These are phyloP conservation scores for Casuarina cunninghamiana DNA, from an alignment of 306 rosid species.

Conservation along the genomic window DNA sequence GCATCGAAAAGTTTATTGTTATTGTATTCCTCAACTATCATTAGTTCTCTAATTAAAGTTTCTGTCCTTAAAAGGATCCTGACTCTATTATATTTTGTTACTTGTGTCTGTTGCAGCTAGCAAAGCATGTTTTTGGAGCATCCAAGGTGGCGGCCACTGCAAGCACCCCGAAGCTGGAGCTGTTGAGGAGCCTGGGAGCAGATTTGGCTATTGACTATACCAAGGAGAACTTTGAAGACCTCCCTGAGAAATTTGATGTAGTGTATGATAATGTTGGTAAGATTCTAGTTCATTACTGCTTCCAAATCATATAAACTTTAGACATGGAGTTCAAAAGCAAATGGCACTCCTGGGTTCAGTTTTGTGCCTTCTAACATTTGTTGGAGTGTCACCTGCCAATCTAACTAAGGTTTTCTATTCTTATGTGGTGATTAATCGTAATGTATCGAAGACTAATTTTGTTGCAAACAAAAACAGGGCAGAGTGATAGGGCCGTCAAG, in stretches of 20 bases:
- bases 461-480: conserved; percentile 36
- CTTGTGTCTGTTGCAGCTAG: conserved; percentile 40
- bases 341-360: no score
- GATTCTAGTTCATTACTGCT: conserved; percentile 3
- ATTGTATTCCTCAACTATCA: no score
- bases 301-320: not conserved
- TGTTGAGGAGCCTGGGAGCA: conserved; percentile 57
- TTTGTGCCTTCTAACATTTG: no score
- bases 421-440: no score
- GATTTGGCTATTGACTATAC: conserved; percentile 66
- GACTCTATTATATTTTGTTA: not conserved
- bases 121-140: conserved; percentile 69
- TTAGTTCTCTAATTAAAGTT: not conserved
- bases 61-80: not conserved
- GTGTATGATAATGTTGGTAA: conserved; percentile 71
- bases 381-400: not conserved
- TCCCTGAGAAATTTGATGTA: conserved; percentile 66
- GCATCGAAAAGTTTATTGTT: no score
- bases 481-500: conserved; percentile 49
- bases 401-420: not conserved
- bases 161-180: conserved; percentile 50
- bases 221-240: conserved; percentile 52
- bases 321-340: not conserved
- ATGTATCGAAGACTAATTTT: no score
- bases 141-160: conserved; percentile 68